These are phyloP conservation scores for Basipetospora chlamydospora DNA, from an alignment of 2,329 filamentous ascomycete genomes.

Conservation along the genomic window DNA sequence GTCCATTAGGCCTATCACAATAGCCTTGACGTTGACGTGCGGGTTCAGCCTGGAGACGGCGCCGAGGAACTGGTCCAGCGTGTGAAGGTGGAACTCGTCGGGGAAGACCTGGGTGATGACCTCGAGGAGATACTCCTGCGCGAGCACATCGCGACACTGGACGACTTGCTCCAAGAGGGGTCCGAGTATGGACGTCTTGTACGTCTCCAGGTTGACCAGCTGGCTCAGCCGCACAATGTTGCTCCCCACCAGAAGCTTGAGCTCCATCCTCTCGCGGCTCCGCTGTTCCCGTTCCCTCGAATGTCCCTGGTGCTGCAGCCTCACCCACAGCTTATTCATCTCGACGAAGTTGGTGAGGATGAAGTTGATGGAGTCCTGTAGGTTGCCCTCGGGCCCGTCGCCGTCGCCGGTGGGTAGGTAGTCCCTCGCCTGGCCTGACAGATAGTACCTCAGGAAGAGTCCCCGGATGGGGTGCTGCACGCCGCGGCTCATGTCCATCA, in stretches of 20 bases:
- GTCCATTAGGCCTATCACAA: conserved; percentile 97
- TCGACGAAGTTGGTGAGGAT: conserved; percentile 97
- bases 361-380: conserved; percentile 96
- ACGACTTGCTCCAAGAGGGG: conserved; percentile 93
- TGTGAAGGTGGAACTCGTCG: conserved; percentile 95
- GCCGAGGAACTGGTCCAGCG: conserved; percentile 84
- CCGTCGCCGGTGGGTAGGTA: conserved; percentile 66
- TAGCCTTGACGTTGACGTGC: conserved; percentile 94
- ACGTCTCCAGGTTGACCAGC: conserved; percentile 84
- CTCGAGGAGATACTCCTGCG: conserved; percentile 93
- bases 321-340: conserved; percentile 99
- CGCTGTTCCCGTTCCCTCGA: conserved; percentile 87
- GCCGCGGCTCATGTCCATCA: conserved; percentile 99
- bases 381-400: conserved; percentile 86
- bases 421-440: conserved; percentile 88
- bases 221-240: conserved; percentile 93
- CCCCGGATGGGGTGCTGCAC: conserved; percentile 95
- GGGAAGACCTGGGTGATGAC: conserved; percentile 98
- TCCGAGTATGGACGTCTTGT: conserved; percentile 78
- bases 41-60: conserved; percentile 88
- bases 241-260: conserved; percentile 89
- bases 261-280: conserved; percentile 85
- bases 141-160: conserved; percentile 90
- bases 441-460: conserved; percentile 88
- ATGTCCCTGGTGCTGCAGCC: conserved; percentile 91